These are phyloP conservation scores for Crithidia fasciculata DNA, from an alignment of 208 protist species.

Conservation along the genomic window DNA sequence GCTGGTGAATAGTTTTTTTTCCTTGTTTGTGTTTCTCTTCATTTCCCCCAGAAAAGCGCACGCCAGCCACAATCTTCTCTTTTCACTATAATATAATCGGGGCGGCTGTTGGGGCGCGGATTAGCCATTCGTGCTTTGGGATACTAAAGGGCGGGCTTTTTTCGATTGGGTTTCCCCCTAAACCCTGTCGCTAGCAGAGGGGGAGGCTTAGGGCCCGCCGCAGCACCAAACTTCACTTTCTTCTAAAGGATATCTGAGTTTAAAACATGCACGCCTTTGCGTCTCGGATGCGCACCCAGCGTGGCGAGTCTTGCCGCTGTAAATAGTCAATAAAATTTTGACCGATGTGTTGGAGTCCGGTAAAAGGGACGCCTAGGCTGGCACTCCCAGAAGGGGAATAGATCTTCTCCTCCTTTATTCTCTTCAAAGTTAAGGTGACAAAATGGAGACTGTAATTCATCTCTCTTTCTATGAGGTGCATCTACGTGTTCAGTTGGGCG, in stretches of 20 bases:
- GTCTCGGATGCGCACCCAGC: too few relatives aligned
- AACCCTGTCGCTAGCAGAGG: too few relatives aligned
- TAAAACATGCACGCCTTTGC: not conserved
- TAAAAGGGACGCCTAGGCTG: not conserved
- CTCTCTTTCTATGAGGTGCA: not conserved
- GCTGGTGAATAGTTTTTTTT: too few relatives aligned
- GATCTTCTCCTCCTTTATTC: not conserved
- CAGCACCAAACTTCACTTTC: not conserved
- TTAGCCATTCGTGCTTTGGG: too few relatives aligned
- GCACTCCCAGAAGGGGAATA: not conserved
- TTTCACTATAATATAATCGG: too few relatives aligned
- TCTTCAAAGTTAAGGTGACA: not conserved
- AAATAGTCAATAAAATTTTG: constrained; percentile 10
- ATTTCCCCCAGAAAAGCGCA: too few relatives aligned
- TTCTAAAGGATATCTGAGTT: not conserved
- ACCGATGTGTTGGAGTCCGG: constrained; percentile 8
- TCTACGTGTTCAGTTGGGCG: not conserved
- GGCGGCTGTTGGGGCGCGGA: too few relatives aligned
- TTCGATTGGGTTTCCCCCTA: too few relatives aligned
- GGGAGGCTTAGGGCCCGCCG: too few relatives aligned
- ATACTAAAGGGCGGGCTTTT: too few relatives aligned
- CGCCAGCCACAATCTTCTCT: too few relatives aligned
- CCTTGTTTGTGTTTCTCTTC: too few relatives aligned
- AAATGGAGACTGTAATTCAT: not conserved
- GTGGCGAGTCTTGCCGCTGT: constrained; percentile 2